phyloP scores from a whole-genome alignment of 169 alveolate genomes.

The Plasmodium vivax region DNA sequence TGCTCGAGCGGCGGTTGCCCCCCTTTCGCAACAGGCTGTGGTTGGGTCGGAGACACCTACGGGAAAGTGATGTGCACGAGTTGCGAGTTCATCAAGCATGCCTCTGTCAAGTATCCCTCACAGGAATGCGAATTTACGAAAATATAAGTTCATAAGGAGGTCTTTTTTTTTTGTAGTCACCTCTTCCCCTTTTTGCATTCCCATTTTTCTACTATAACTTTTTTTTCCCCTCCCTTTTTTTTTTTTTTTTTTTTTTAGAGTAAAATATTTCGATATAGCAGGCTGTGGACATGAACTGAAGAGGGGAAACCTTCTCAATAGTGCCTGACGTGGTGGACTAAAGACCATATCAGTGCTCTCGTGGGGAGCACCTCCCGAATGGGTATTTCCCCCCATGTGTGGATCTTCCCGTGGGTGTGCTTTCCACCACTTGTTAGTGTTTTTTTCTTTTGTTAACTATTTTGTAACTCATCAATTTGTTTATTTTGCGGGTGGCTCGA shows the following conservation, averaged over 20 bases:
- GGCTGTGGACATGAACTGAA: conserved; percentile 62
- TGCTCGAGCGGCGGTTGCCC: background rate
- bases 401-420: background rate
- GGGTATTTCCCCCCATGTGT: background rate
- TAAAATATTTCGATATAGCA: conserved; percentile 51
- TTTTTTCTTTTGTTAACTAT: background rate
- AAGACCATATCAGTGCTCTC: background rate
- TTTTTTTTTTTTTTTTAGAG: conserved; percentile 8
- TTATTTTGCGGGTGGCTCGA: background rate
- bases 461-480: conserved; percentile 1
- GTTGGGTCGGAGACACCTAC: conserved; percentile 58
- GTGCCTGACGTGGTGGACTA: background rate
- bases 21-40: conserved; percentile 45
- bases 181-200: background rate
- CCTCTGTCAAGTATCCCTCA: conserved; percentile 36
- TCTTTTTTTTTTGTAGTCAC: background rate
- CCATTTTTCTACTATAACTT: background rate
- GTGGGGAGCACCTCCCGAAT: background rate
- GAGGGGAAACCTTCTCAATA: background rate
- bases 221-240: background rate
- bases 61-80: conserved; percentile 62
- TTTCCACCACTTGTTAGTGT: background rate
- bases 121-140: background rate
- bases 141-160: background rate
- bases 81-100: conserved; percentile 46